Base-by-base conservation (phyloP, 2,329 filamentous ascomycete species). In the Trichoderma lentiforme region DNA sequence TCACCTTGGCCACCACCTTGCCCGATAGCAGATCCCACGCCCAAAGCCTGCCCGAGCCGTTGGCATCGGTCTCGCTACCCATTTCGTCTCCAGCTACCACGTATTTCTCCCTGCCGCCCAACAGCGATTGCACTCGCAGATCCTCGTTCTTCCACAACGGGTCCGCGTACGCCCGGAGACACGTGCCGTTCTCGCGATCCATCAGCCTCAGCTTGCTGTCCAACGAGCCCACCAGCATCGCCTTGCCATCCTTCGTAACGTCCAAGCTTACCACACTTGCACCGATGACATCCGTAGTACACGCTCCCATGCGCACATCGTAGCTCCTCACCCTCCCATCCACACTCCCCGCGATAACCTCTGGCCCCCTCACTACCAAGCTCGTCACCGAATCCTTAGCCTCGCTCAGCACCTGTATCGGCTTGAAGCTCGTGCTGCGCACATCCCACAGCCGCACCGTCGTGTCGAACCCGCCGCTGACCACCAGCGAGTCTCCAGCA, bases 21-120 rank as follows among this genome's bases (percentile, higher is more conserved):
- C 93, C 95, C 6, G 87, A 91, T 70, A 97, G 80, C 24, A 97
- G 83, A 82, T 98, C 94, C 95, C 95, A 98, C 1, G 90, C 93
- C 84, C 91, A 91, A 8, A 94, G 82, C 77, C 86, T 85, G 3
- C 92, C 92, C 73, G 91, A 85, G 3, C 82, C 83, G 63, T 74
- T 72, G 3, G 70, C 53, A 24, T 70, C 77, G 51, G 74, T 34
- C 34, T 76, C 79, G 24, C 73, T 79, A 1, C 75, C 77, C 68
- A 88, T 85, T 81, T 98, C 95, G 77, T 94, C 94, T 8, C 95
- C 95, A 65, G 90, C 92, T 4, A 98, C 77, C 1, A 96, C 93
- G 63, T 92, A 91, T 73, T 89, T 90, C 81, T 97, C 95, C 74
- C 88, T 90, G 34, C 89, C 86, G 1, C 93, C 95, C 71, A 98